Conservation (phyloP, 2,329 filamentous ascomycete species). For the Penicillium paneum region DNA sequence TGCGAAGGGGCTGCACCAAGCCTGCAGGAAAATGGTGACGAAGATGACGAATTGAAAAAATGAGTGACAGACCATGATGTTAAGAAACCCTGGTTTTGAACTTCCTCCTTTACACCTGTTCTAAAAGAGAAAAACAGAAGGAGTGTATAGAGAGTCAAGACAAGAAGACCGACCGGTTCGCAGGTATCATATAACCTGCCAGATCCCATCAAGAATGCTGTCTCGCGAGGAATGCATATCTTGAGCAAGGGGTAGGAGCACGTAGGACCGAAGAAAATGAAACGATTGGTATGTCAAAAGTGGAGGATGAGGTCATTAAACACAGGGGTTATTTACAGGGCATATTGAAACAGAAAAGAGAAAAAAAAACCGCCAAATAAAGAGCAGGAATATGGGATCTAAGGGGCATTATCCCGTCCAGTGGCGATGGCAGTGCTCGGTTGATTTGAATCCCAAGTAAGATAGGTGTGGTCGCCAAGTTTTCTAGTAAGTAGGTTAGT, state of each 20-base stretch:
- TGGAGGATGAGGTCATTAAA: constrained; percentile 15
- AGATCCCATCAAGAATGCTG: constrained; percentile 18
- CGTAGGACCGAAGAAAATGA: neutral
- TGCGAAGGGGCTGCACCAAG: constrained; percentile 17
- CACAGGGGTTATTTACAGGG: constrained; percentile 18
- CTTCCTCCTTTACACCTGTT: constrained; percentile 10
- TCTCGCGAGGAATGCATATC: constrained; percentile 21
- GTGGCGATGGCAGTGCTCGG: constrained; percentile 55
- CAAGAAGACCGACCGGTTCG: neutral
- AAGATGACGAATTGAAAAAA: constrained; percentile 21
- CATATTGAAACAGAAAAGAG: constrained; percentile 5
- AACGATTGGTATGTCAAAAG: constrained; percentile 11
- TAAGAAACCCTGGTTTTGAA: constrained; percentile 10
- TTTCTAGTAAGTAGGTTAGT: constrained; percentile 59
- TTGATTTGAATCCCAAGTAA: constrained; percentile 85
- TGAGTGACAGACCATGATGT: constrained; percentile 27
- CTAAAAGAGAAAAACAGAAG: neutral
- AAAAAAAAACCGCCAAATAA: neutral
- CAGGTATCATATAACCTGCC: neutral
- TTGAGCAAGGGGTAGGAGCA: constrained; percentile 14
- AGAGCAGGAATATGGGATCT: neutral
- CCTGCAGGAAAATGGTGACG: constrained; percentile 14
- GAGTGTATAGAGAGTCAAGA: neutral
- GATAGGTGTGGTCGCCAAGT: constrained; percentile 94
- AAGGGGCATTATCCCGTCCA: constrained; percentile 49